Conservation (phyloP, 1,284 basidiomycete genomes). For the Ganoderma leucocontextum region DNA sequence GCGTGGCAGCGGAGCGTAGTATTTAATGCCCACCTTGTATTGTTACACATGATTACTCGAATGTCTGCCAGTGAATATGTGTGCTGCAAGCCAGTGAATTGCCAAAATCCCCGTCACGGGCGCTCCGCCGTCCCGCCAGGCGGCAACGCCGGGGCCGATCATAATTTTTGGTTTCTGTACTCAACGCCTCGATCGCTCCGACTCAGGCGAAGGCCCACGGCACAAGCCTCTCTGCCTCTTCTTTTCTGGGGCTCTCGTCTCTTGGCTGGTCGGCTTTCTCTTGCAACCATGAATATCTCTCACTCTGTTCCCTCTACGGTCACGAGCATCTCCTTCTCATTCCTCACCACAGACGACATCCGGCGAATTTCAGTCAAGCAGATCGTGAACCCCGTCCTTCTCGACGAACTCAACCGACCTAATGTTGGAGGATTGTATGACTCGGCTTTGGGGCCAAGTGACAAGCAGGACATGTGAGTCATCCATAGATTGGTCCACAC, state of each 20-base stretch:
- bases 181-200: conserved; percentile 23
- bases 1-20: conserved; percentile 57
- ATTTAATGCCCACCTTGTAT: conserved; percentile 19
- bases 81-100: not conserved
- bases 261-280: conserved; percentile 6
- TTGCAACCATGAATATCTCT: conserved; percentile 86
- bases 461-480: conserved; percentile 87
- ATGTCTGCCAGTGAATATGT: not conserved
- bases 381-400: conserved; percentile 91
- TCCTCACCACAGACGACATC: conserved; percentile 92
- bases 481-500: not conserved
- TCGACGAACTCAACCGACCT: conserved; percentile 94
- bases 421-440: conserved; percentile 96
- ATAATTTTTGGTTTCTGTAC: conserved; percentile 31
- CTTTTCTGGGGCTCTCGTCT: not conserved
- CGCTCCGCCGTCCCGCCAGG: conserved; percentile 7
- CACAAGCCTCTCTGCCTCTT: conserved; percentile 5
- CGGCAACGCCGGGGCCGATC: conserved; percentile 24
- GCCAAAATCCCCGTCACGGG: not conserved
- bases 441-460: conserved; percentile 92
- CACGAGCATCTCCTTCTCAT: conserved; percentile 92
- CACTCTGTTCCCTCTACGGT: conserved; percentile 89
- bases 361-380: conserved; percentile 96
- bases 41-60: conserved; percentile 15
- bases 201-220: not conserved